A percentile compares a stretch with the other conserved stretches of the same genome.
phyloP scores from a whole-genome alignment of 2,329 filamentous ascomycete species.

The Pezicula rhizophila region DNA sequence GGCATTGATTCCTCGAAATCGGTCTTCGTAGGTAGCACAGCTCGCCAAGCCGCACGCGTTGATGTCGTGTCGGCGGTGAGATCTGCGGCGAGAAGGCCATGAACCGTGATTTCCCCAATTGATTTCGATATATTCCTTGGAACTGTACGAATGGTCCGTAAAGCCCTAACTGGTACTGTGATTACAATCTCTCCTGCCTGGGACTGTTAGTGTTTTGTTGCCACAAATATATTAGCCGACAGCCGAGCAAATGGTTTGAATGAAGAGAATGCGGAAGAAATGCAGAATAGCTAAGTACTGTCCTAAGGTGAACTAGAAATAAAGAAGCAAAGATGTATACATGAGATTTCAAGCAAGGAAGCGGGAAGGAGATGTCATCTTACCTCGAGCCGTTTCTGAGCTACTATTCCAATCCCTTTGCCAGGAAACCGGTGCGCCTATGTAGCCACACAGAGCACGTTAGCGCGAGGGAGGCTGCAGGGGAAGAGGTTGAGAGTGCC shows the following conservation, averaged over 20 bases:
- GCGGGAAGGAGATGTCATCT: conserved; percentile 9
- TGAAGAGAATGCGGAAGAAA: neutral
- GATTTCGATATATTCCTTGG: conserved; percentile 48
- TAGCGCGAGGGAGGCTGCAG: too few species aligned
- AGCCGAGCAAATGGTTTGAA: neutral
- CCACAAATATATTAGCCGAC: neutral
- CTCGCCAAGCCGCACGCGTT: conserved; percentile 53
- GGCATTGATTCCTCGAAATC: conserved; percentile 57
- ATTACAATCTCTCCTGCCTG: conserved; percentile 57
- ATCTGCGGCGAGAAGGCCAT: conserved; percentile 67
- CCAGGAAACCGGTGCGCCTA: conserved; percentile 56
- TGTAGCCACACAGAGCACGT: too few species aligned
- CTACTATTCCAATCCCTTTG: conserved; percentile 72
- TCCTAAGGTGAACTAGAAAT: too few species aligned
- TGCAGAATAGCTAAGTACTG: too few species aligned
- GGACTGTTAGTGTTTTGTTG: neutral
- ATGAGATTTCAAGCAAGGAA: neutral
- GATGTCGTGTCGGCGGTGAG: conserved; percentile 48
- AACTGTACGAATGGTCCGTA: conserved; percentile 59
- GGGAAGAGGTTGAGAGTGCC: too few species aligned
- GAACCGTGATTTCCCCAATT: conserved; percentile 51
- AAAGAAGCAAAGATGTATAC: too few species aligned
- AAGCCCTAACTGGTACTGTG: conserved; percentile 54
- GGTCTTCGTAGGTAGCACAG: conserved; percentile 56
- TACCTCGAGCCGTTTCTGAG: conserved; percentile 61